phyloP scores from a whole-genome alignment of 2,329 filamentous ascomycete genomes.

The Monilinia aucupariae region DNA sequence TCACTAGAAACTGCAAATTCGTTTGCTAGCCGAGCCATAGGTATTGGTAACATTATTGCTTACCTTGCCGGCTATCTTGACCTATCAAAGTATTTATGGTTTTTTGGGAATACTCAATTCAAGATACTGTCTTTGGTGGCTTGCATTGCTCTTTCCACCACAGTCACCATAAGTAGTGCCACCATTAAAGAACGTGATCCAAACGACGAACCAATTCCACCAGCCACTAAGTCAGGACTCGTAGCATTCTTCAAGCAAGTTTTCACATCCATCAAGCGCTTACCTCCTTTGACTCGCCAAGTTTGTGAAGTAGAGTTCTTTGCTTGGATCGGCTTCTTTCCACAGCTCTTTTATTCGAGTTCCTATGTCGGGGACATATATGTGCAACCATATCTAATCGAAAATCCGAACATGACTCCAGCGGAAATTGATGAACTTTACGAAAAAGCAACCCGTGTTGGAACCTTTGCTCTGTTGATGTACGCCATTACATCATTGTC shows the following conservation, averaged over 20 bases:
- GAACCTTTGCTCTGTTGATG: constrained; percentile 82
- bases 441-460: constrained; percentile 78
- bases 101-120: constrained; percentile 84
- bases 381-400: constrained; percentile 71
- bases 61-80: constrained; percentile 84
- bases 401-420: constrained; percentile 71
- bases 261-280: constrained; percentile 66
- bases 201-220: constrained; percentile 59
- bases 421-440: constrained; percentile 73
- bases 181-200: constrained; percentile 77
- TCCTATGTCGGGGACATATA: constrained; percentile 93
- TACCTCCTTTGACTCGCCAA: constrained; percentile 75
- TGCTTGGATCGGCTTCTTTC: constrained; percentile 94
- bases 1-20: constrained; percentile 64
- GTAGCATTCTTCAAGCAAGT: constrained; percentile 75
- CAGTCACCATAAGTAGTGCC: constrained; percentile 63
- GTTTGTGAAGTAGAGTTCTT: constrained; percentile 81
- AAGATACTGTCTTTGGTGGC: constrained; percentile 87
- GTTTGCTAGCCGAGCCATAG: constrained; percentile 83
- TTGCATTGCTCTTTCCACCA: constrained; percentile 63
- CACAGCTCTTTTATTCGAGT: constrained; percentile 90
- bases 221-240: constrained; percentile 58
- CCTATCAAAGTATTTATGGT: constrained; percentile 67
- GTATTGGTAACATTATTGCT: constrained; percentile 84
- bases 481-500: constrained; percentile 80